A percentile compares a stretch with the other conserved stretches of the same genome.
Evolutionary conservation across 2,329 filamentous ascomycete species (phyloP).

Genomic region (Chaetomiaceae sp.): DNA sequence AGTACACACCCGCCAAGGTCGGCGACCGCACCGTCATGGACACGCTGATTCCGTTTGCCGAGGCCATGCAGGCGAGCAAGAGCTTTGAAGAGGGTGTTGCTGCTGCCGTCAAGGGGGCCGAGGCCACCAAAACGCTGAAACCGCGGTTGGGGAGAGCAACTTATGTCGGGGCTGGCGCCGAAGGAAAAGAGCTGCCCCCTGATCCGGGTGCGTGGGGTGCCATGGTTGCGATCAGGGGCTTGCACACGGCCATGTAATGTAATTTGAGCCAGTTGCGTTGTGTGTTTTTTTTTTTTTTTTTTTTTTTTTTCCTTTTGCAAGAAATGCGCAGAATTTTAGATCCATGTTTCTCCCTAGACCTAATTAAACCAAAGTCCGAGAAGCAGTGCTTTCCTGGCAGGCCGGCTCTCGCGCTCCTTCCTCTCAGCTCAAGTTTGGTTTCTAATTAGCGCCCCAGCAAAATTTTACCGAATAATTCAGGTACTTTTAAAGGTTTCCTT

Average conservation of each 20-base stretch:
- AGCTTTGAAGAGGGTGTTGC: conserved; percentile 52
- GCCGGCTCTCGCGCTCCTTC: no score
- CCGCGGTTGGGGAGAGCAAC: conserved; percentile 64
- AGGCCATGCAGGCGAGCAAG: conserved; percentile 41
- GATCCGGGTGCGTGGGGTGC: conserved; percentile 70
- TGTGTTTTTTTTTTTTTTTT: no score
- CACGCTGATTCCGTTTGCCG: conserved; percentile 51
- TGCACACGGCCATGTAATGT: conserved; percentile 14
- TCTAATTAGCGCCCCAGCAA: no score
- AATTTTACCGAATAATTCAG: no score
- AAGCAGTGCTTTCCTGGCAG: no score
- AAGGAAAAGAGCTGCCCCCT: conserved; percentile 51
- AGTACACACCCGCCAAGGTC: conserved; percentile 52
- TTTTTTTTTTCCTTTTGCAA: no score
- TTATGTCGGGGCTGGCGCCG: conserved; percentile 57
- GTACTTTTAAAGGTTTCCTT: no score
- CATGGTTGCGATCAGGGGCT: conserved; percentile 42
- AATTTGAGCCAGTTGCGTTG: neutral
- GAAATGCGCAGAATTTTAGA: no score
- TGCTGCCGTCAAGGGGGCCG: conserved; percentile 56
- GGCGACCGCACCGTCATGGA: conserved; percentile 57
- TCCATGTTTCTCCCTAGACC: no score
- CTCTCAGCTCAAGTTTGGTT: no score
- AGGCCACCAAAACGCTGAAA: conserved; percentile 60
- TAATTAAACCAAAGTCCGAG: no score